These are phyloP conservation scores for Oryza meridionalis DNA, from an alignment of 176 grass and related monocot species.

Conservation along the genomic window DNA sequence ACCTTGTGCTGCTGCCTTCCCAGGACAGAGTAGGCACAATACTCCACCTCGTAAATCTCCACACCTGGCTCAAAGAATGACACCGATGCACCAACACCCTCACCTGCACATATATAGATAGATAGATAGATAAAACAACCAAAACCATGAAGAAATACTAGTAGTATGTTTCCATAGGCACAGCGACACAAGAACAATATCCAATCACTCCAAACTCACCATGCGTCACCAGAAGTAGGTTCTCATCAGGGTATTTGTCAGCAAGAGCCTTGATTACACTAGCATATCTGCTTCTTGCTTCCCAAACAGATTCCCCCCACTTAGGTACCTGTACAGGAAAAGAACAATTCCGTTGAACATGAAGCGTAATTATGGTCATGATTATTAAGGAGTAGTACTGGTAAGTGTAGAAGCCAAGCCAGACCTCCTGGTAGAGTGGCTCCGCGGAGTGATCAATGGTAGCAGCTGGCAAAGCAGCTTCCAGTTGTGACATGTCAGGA, in stretches of 20 bases:
- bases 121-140: too few relatives aligned
- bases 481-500: constrained; percentile 55
- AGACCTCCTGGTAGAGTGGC: constrained; percentile 61
- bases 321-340: constrained; percentile 56
- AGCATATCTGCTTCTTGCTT: constrained; percentile 73
- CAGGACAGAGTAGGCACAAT: constrained; percentile 60
- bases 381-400: background rate
- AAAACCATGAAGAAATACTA: too few relatives aligned
- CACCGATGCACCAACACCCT: constrained; percentile 67
- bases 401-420: constrained; percentile 10
- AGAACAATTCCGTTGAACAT: background rate
- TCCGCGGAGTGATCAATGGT: constrained; percentile 64
- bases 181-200: background rate
- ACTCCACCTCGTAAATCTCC: constrained; percentile 68
- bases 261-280: constrained; percentile 72
- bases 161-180: background rate
- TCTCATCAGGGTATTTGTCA: constrained; percentile 77
- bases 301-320: constrained; percentile 68
- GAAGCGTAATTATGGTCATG: background rate
- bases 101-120: constrained; percentile 36
- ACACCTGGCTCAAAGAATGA: constrained; percentile 43
- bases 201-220: constrained; percentile 46
- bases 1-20: constrained; percentile 35
- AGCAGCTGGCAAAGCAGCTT: constrained; percentile 55
- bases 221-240: constrained; percentile 79